phyloP scores from a whole-genome alignment of 2,329 filamentous ascomycete genomes.

The Pseudogymnoascus sp. region DNA sequence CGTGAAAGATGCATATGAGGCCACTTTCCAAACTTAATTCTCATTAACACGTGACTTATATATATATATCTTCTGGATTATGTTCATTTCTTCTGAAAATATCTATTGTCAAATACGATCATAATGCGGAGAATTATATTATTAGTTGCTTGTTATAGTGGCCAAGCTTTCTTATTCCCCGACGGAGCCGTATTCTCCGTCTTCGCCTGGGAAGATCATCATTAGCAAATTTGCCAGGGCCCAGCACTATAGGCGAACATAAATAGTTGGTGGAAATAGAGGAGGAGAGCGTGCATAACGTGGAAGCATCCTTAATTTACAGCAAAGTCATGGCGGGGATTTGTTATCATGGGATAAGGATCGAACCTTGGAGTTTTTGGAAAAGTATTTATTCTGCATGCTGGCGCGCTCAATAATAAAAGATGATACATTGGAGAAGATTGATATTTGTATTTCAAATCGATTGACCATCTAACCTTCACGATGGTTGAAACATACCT shows the following conservation, averaged over 20 bases:
- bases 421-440: background rate
- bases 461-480: background rate
- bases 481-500: background rate
- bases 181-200: constrained; percentile 3
- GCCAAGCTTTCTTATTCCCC: background rate
- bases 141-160: background rate
- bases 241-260: background rate
- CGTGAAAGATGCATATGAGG: background rate
- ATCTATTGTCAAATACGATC: background rate
- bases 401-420: background rate
- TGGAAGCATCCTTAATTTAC: background rate
- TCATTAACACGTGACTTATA: too few species aligned
- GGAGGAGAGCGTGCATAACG: background rate
- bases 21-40: background rate
- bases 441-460: background rate
- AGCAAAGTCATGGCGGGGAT: background rate
- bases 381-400: background rate
- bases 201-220: background rate
- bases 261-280: background rate
- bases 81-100: background rate
- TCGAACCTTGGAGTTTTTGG: background rate
- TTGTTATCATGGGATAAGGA: background rate
- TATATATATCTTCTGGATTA: background rate
- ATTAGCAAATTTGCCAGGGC: background rate
- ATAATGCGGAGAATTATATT: background rate